phyloP scores from a whole-genome alignment of 345 rosid species.

The Syzygium jambos region DNA sequence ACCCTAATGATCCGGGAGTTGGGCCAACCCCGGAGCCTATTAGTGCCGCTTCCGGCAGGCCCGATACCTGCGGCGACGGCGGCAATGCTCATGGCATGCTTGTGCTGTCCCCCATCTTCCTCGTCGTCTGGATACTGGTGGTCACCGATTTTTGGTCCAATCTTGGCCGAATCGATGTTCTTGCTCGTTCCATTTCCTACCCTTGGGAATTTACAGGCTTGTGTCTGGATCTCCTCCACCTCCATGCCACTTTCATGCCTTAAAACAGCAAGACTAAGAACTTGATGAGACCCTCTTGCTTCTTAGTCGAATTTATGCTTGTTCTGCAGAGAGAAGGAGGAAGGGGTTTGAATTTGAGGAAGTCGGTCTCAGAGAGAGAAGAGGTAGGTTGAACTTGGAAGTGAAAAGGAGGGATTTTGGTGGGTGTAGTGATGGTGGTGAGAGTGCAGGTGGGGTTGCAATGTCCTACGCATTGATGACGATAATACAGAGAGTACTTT shows the following conservation, averaged over 20 bases:
- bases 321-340: neutral
- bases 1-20: conserved; percentile 91
- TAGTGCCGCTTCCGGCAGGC: conserved; percentile 6
- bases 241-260: conserved; percentile 90
- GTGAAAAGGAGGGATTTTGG: neutral
- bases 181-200: conserved; percentile 38
- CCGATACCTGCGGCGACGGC: conserved; percentile 13
- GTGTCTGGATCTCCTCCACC: conserved; percentile 65
- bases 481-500: conserved; percentile 32
- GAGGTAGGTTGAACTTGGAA: neutral
- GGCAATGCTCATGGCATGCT: conserved; percentile 16
- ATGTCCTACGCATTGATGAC: conserved; percentile 56
- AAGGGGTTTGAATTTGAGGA: neutral
- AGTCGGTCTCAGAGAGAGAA: neutral
- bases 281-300: neutral
- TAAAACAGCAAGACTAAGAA: neutral
- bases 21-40: conserved; percentile 54
- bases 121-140: conserved; percentile 41
- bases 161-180: conserved; percentile 17
- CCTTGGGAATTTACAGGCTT: conserved; percentile 49
- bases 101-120: conserved; percentile 38
- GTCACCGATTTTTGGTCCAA: conserved; percentile 9
- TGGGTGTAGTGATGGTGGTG: conserved; percentile 19
- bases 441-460: conserved; percentile 30
- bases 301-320: neutral